A percentile compares a stretch with the other conserved stretches of the same genome.
Conservation (phyloP, 805 yeast species). For the Wickerhamomyces ciferrii region DNA sequence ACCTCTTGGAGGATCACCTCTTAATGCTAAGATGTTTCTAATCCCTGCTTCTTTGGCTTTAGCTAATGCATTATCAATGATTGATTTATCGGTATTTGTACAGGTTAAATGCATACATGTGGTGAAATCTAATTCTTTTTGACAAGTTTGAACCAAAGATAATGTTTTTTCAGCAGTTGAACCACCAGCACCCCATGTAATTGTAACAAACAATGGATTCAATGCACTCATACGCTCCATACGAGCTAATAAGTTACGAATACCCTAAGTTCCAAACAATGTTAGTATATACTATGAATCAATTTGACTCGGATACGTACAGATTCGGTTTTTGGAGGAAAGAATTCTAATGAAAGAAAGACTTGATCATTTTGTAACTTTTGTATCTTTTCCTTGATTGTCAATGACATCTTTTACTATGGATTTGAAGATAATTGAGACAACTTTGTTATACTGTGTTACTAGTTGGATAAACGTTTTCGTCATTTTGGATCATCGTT, state of each 20-base stretch:
- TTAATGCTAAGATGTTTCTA: slow-evolving; percentile 80
- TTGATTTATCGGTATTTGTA: slow-evolving; percentile 76
- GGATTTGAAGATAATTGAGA: too few relatives aligned
- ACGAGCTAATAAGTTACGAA: slow-evolving; percentile 78
- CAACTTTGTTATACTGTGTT: too few relatives aligned
- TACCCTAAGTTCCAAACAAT: slow-evolving; percentile 39
- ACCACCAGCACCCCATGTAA: slow-evolving; percentile 99
- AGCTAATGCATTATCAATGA: slow-evolving; percentile 75
- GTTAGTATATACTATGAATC: slow-evolving; percentile 2
- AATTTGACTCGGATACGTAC: slow-evolving; percentile 20
- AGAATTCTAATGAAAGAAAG: slow-evolving; percentile 87
- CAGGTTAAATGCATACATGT: slow-evolving; percentile 95
- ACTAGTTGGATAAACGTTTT: slow-evolving; percentile 38
- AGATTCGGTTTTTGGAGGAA: slow-evolving; percentile 93
- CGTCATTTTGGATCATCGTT: slow-evolving; percentile 49
- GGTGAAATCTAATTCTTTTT: slow-evolving; percentile 71
- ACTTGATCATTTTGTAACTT: slow-evolving; percentile 44
- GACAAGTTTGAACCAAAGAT: slow-evolving; percentile 75
- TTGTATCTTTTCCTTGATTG: slow-evolving; percentile 43
- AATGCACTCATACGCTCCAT: slow-evolving; percentile 83
- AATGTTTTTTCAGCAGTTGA: slow-evolving; percentile 83
- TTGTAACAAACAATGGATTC: slow-evolving; percentile 85
- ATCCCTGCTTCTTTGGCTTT: slow-evolving; percentile 76
- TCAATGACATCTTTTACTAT: slow-evolving; percentile 49
- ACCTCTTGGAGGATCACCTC: slow-evolving; percentile 95